phyloP scores from a whole-genome alignment of 2,329 filamentous ascomycete species.

The Colletotrichum limetticola region DNA sequence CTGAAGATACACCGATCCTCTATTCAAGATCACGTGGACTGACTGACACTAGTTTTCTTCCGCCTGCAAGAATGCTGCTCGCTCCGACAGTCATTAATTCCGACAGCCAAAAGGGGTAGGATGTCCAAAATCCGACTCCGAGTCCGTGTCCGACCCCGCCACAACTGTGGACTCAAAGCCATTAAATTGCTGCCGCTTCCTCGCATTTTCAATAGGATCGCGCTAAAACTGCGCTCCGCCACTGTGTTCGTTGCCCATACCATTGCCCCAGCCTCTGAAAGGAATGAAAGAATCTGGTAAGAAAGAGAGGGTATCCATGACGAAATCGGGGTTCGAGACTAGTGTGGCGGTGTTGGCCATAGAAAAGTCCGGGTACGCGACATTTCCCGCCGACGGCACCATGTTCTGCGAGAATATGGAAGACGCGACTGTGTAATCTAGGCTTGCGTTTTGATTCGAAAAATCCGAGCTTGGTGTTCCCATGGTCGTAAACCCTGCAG shows the following conservation, averaged over 20 bases:
- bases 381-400: background rate
- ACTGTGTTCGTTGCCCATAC: background rate
- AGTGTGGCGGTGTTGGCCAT: background rate
- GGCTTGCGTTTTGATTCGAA: background rate
- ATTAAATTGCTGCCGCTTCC: background rate
- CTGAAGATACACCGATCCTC: background rate
- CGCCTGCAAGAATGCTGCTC: background rate
- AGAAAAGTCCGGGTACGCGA: background rate
- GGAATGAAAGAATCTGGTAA: slow-evolving; percentile 24
- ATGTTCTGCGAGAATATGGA: slow-evolving; percentile 1
- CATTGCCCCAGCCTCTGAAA: slow-evolving; percentile 17
- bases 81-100: background rate
- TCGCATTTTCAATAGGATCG: background rate
- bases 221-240: slow-evolving; percentile 8
- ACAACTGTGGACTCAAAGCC: too few relatives aligned
- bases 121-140: slow-evolving; percentile 21
- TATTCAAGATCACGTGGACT: background rate
- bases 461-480: slow-evolving; percentile 6
- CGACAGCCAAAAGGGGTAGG: background rate
- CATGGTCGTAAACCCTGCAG: background rate
- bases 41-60: background rate
- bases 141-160: slow-evolving; percentile 36
- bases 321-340: background rate
- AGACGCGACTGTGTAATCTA: slow-evolving; percentile 7
- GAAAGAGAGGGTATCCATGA: slow-evolving; percentile 2